phyloP scores from a whole-genome alignment of 306 rosid genomes.

The Cicer arietinum region DNA sequence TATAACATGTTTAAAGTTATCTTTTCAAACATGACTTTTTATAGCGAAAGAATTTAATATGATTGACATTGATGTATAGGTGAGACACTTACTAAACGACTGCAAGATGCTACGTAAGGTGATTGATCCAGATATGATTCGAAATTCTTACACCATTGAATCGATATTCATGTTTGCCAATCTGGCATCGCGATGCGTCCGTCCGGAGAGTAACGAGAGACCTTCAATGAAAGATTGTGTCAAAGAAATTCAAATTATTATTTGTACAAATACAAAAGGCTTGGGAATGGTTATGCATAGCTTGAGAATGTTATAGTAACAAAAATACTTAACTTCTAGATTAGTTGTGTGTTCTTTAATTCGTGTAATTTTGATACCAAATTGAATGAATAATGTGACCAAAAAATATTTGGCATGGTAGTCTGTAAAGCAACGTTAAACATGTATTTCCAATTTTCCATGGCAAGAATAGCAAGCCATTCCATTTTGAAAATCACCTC shows the following conservation, averaged over 20 bases:
- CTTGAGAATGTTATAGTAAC: slow-evolving; percentile 59
- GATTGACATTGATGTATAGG: slow-evolving; percentile 56
- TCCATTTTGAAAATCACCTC: neutral
- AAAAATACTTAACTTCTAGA: too few species aligned
- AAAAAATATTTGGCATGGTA: too few species aligned
- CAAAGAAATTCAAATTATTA: slow-evolving; percentile 72
- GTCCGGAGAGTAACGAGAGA: slow-evolving; percentile 77
- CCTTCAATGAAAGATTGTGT: slow-evolving; percentile 89
- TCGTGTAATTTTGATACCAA: too few species aligned
- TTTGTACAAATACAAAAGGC: slow-evolving; percentile 74
- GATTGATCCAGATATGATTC: slow-evolving; percentile 80
- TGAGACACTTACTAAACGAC: slow-evolving; percentile 78
- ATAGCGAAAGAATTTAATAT: slow-evolving; percentile 2
- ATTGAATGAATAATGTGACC: too few species aligned
- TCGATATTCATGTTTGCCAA: slow-evolving; percentile 87
- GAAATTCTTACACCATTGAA: slow-evolving; percentile 79
- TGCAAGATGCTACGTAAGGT: slow-evolving; percentile 79
- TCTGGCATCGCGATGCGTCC: slow-evolving; percentile 89
- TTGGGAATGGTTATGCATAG: slow-evolving; percentile 65
- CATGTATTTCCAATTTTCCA: too few species aligned
- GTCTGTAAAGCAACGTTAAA: too few species aligned
- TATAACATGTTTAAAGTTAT: neutral
- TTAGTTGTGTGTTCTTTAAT: too few species aligned
- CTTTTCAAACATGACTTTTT: too few species aligned
- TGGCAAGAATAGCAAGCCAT: too few species aligned